phyloP scores from a whole-genome alignment of 441 rosid species.

The Rhodomyrtus psidioides region DNA sequence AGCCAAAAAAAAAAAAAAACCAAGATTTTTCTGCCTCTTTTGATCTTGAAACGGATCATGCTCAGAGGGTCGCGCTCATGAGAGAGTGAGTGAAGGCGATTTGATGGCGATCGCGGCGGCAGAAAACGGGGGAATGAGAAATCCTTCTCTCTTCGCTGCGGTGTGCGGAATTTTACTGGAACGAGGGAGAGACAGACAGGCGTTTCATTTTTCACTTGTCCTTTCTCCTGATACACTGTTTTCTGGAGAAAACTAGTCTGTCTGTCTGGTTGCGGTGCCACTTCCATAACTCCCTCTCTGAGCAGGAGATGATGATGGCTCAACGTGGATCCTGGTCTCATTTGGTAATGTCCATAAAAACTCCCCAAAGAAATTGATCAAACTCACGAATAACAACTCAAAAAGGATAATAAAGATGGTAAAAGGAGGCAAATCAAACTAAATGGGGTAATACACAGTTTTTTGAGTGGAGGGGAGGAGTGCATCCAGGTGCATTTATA shows the following conservation, averaged over 20 bases:
- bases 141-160: background rate
- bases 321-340: conserved; percentile 15
- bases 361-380: background rate
- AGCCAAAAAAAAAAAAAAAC: background rate
- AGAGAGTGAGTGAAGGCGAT: background rate
- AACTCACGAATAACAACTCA: background rate
- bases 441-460: background rate
- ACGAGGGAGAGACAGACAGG: background rate
- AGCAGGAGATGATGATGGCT: conserved; percentile 38
- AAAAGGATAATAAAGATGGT: background rate
- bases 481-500: background rate
- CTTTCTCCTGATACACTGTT: background rate
- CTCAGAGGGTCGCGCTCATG: background rate
- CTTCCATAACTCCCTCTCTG: conserved; percentile 67
- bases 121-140: background rate
- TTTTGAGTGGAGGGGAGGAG: background rate
- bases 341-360: background rate
- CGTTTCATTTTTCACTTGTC: background rate
- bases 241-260: background rate
- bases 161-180: background rate
- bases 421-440: background rate
- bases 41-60: background rate
- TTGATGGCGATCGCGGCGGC: background rate
- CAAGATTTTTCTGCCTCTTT: background rate
- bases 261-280: conserved; percentile 51